A percentile compares a stretch with the other conserved stretches of the same genome.
Evolutionary conservation across 306 rosid species (phyloP).

Genomic region (Prunus salicina): DNA sequence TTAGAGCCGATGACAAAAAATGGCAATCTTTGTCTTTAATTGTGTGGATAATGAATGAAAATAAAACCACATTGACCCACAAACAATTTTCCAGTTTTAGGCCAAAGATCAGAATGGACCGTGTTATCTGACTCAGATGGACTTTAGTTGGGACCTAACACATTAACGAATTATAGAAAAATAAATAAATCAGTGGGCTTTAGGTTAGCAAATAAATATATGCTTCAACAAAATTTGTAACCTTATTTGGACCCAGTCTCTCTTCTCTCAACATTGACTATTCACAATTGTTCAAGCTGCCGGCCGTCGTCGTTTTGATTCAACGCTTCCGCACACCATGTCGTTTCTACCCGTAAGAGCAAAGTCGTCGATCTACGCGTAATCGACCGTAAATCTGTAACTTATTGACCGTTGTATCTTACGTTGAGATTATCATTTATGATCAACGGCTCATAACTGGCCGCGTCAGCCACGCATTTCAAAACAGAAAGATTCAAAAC

Average conservation of each 20-base stretch:
- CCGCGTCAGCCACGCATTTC: neutral
- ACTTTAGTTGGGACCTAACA: neutral
- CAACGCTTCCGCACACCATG: neutral
- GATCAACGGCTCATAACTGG: neutral
- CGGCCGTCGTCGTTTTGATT: neutral
- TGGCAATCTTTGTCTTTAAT: too few species aligned
- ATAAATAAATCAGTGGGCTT: neutral
- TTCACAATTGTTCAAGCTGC: neutral
- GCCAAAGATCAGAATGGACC: neutral
- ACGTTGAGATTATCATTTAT: neutral
- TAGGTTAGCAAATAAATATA: neutral
- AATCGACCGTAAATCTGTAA: neutral
- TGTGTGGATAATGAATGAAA: neutral
- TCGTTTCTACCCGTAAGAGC: neutral
- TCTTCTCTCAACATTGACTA: too few species aligned
- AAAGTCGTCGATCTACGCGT: neutral
- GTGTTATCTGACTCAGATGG: neutral
- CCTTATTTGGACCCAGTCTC: neutral
- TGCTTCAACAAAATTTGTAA: neutral
- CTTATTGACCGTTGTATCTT: neutral
- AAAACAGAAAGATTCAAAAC: too few species aligned
- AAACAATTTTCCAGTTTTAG: neutral
- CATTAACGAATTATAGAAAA: neutral
- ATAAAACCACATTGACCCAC: neutral
- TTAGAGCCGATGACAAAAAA: too few species aligned